These are phyloP conservation scores for Amniculicola lignicola DNA, from an alignment of 495 filamentous ascomycete species.

Conservation along the genomic window DNA sequence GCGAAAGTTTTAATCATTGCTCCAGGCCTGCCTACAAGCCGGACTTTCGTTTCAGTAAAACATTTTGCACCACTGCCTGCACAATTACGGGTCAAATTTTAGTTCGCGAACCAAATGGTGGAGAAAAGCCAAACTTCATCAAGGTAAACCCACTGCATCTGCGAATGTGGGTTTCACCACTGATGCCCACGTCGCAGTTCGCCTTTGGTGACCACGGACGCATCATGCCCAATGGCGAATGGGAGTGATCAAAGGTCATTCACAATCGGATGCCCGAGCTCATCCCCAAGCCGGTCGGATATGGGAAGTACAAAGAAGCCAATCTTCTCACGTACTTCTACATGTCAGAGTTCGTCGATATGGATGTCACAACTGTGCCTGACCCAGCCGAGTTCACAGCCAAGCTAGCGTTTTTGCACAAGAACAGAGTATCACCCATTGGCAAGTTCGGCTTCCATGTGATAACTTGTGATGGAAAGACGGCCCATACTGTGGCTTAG, in stretches of 20 bases:
- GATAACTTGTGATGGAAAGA: constrained; percentile 14
- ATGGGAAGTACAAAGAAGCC: constrained; percentile 1
- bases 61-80: neutral
- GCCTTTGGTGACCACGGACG: constrained; percentile 1
- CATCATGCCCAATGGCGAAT: constrained; percentile 3
- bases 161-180: neutral
- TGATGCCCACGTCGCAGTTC: neutral
- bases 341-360: constrained; percentile 18
- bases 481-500: constrained; percentile 13
- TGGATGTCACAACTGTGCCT: constrained; percentile 10
- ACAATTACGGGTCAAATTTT: neutral
- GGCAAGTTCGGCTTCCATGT: constrained; percentile 17
- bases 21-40: neutral
- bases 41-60: neutral
- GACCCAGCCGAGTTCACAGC: constrained; percentile 4
- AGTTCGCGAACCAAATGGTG: neutral
- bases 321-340: constrained; percentile 8
- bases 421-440: constrained; percentile 12
- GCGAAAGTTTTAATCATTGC: neutral
- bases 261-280: neutral
- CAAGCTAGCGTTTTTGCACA: constrained; percentile 10
- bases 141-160: neutral
- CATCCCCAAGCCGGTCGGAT: constrained; percentile 3
- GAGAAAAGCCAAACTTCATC: neutral
- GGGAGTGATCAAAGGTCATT: constrained; percentile 4